Conservation (phyloP, 768 basidiomycete genomes). For the Tricholoma furcatifolium region DNA sequence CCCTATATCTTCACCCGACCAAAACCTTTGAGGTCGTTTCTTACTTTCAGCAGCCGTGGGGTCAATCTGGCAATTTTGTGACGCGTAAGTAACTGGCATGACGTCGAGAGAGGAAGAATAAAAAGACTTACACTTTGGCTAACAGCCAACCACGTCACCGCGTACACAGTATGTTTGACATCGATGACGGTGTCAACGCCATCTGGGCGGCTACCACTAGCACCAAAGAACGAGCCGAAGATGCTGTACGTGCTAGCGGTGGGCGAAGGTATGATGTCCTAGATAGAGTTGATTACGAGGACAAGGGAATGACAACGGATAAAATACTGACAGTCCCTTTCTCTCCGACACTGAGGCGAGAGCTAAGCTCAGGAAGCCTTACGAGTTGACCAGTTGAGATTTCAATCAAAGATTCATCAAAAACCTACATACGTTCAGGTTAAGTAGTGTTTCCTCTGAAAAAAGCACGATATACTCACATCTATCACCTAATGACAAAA, state of each 20-base stretch:
- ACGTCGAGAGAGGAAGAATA: neutral
- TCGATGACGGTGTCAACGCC: conserved; percentile 63
- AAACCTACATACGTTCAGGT: conserved; percentile 49
- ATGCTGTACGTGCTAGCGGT: conserved; percentile 41
- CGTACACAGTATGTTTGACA: conserved; percentile 75
- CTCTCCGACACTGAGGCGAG: conserved; percentile 73
- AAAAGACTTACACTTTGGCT: conserved; percentile 69
- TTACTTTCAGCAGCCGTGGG: conserved; percentile 50
- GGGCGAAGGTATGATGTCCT: conserved; percentile 70
- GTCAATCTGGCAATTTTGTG: conserved; percentile 50
- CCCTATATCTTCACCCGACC: conserved; percentile 63
- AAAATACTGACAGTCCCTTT: conserved; percentile 57
- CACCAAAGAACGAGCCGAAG: conserved; percentile 45
- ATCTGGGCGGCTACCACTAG: conserved; percentile 35
- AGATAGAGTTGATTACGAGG: conserved; percentile 5
- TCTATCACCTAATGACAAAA: conserved; percentile 3
- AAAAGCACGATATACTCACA: conserved; percentile 2
- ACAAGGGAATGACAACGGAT: conserved; percentile 8
- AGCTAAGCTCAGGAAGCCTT: conserved; percentile 74
- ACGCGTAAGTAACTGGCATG: neutral
- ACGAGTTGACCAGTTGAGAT: conserved; percentile 63
- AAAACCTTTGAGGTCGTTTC: conserved; percentile 72
- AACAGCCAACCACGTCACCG: conserved; percentile 83
- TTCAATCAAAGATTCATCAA: conserved; percentile 79
- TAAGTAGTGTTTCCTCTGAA: conserved; percentile 65